Evolutionary conservation across 2,329 filamentous ascomycete species (phyloP).

Genomic region (Colletotrichum filicis): DNA sequence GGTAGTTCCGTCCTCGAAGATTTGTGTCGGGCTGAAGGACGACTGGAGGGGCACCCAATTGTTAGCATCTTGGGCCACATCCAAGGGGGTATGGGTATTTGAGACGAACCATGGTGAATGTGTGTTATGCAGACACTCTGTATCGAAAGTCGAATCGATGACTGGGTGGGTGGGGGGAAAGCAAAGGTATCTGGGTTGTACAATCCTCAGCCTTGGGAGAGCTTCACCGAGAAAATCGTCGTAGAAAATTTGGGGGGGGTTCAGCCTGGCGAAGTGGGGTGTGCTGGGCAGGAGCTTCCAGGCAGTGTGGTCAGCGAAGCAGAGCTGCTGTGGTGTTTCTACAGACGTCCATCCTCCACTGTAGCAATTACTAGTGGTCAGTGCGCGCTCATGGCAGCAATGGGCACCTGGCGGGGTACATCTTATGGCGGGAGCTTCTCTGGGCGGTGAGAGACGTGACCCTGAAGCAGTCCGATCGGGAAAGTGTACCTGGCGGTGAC

Average conservation of each 20-base stretch:
- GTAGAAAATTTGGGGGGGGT: constrained; percentile 34
- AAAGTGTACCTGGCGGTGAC: neutral
- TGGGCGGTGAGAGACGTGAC: constrained; percentile 9
- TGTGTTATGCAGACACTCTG: constrained; percentile 29
- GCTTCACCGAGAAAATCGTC: constrained; percentile 34
- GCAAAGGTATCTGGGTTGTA: constrained; percentile 24
- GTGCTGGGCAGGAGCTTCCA: constrained; percentile 28
- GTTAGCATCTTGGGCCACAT: neutral
- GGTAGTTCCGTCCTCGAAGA: constrained; percentile 96
- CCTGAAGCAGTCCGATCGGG: neutral
- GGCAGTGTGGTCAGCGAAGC: constrained; percentile 25
- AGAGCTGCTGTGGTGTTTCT: constrained; percentile 21
- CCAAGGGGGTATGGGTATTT: neutral
- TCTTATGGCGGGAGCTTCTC: neutral
- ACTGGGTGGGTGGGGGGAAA: constrained; percentile 19
- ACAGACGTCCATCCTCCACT: constrained; percentile 33
- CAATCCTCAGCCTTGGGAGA: constrained; percentile 34
- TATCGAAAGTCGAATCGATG: constrained; percentile 14
- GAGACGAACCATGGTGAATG: constrained; percentile 30
- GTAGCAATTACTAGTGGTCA: constrained; percentile 1
- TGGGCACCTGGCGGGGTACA: neutral
- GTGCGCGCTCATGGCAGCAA: neutral
- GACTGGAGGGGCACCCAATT: constrained; percentile 45
- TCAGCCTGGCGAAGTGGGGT: constrained; percentile 35
- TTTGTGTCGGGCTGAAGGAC: constrained; percentile 91